Evolutionary conservation across 2,329 filamentous ascomycete species (phyloP).

Genomic region (Neoascochyta sp.): DNA sequence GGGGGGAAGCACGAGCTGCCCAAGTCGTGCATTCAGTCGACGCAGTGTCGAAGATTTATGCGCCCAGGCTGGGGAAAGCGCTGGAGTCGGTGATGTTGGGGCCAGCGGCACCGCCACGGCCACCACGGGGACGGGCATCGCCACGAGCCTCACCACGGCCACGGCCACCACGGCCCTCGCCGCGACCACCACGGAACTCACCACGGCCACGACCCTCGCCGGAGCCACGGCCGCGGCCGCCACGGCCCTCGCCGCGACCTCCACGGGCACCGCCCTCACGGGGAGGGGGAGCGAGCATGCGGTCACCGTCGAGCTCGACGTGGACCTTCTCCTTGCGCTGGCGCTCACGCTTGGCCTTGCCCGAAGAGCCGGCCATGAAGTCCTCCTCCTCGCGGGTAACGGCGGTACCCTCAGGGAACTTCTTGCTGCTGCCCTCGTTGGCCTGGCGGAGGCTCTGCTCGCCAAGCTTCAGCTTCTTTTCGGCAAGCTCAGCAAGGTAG

Average conservation of each 20-base stretch:
- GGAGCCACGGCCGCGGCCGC: conserved; percentile 48
- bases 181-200: conserved; percentile 52
- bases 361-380: conserved; percentile 69
- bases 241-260: conserved; percentile 42
- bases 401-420: conserved; percentile 83
- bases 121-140: conserved; percentile 50
- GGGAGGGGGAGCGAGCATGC: conserved; percentile 53
- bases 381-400: conserved; percentile 57
- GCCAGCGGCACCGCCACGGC: conserved; percentile 42
- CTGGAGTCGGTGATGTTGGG: conserved; percentile 50
- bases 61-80: conserved; percentile 54
- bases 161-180: conserved; percentile 51
- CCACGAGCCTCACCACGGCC: conserved; percentile 44
- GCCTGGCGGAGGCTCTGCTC: conserved; percentile 74
- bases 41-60: conserved; percentile 31
- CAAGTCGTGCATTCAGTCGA: conserved; percentile 18
- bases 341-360: conserved; percentile 79
- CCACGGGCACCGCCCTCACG: conserved; percentile 46
- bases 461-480: conserved; percentile 72
- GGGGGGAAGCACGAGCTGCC: conserved; percentile 9
- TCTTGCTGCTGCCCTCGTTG: conserved; percentile 93
- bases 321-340: conserved; percentile 89
- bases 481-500: conserved; percentile 73
- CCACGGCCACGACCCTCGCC: conserved; percentile 53
- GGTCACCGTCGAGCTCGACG: conserved; percentile 80